A percentile compares a stretch with the other conserved stretches of the same genome.
These are phyloP conservation scores for Kwoniella sp. DNA, from an alignment of 768 basidiomycete species.

Conservation along the genomic window DNA sequence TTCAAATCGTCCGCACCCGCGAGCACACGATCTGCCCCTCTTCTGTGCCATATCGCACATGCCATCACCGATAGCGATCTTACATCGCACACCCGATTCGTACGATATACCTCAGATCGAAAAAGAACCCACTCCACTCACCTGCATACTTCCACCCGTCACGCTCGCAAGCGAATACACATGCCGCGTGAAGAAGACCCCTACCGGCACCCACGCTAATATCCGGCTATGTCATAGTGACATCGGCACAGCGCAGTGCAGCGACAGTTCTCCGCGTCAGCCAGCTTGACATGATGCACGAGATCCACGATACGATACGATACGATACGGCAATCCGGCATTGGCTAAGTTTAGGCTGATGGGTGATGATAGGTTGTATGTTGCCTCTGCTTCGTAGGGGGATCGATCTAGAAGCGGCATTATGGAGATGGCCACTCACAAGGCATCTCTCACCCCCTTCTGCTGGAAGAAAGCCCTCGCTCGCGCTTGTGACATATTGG, in stretches of 20 bases:
- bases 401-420: not conserved
- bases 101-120: too few species aligned
- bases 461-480: constrained; percentile 20
- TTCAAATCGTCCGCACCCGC: too few species aligned
- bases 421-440: constrained; percentile 5
- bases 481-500: constrained; percentile 23
- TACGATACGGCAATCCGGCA: too few species aligned
- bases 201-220: constrained; percentile 54
- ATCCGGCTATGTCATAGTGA: constrained; percentile 33
- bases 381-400: not conserved
- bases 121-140: constrained; percentile 21
- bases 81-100: not conserved
- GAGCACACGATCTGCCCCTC: too few species aligned
- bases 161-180: constrained; percentile 53
- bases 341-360: too few species aligned
- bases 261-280: too few species aligned
- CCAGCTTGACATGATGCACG: too few species aligned
- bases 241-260: too few species aligned
- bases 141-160: constrained; percentile 54
- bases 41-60: too few species aligned
- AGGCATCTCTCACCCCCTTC: constrained; percentile 17
- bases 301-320: too few species aligned
- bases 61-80: too few species aligned
- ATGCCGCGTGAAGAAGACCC: constrained; percentile 55
- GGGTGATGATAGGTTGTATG: not conserved